phyloP scores from a whole-genome alignment of 768 basidiomycete genomes.

The Suillus clintonianus region DNA sequence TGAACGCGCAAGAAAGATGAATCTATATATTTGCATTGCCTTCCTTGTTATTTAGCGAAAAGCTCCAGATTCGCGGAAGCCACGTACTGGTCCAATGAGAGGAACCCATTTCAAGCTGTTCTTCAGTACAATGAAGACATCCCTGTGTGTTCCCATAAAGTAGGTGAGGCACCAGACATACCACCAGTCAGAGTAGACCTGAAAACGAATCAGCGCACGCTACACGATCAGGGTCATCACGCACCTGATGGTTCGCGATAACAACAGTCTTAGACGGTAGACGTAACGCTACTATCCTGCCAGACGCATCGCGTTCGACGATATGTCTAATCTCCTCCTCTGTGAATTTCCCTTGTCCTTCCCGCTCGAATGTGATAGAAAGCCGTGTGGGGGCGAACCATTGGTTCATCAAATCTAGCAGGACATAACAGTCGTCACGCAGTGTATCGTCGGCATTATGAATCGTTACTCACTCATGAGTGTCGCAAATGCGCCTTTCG shows the following conservation, averaged over 20 bases:
- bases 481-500: constrained; percentile 80
- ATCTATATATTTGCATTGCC: constrained; percentile 94
- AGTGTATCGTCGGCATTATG: not conserved
- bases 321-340: constrained; percentile 58
- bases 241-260: constrained; percentile 92
- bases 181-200: constrained; percentile 86
- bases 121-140: constrained; percentile 91
- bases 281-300: constrained; percentile 60
- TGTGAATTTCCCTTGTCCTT: constrained; percentile 66
- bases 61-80: not conserved
- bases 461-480: constrained; percentile 59
- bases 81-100: constrained; percentile 81
- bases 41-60: constrained; percentile 27
- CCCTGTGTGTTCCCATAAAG: constrained; percentile 64
- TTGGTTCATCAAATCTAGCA: constrained; percentile 73
- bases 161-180: constrained; percentile 86
- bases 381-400: constrained; percentile 81
- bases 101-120: constrained; percentile 87
- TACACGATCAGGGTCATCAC: constrained; percentile 12
- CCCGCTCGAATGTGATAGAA: constrained; percentile 69
- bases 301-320: constrained; percentile 55
- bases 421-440: not conserved
- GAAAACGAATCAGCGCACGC: not conserved
- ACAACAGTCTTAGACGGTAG: constrained; percentile 81
- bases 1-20: constrained; percentile 90